These are phyloP conservation scores for Gigaspora rosea DNA, from an alignment of 192 early-diverging fungal genomes.

Conservation along the genomic window DNA sequence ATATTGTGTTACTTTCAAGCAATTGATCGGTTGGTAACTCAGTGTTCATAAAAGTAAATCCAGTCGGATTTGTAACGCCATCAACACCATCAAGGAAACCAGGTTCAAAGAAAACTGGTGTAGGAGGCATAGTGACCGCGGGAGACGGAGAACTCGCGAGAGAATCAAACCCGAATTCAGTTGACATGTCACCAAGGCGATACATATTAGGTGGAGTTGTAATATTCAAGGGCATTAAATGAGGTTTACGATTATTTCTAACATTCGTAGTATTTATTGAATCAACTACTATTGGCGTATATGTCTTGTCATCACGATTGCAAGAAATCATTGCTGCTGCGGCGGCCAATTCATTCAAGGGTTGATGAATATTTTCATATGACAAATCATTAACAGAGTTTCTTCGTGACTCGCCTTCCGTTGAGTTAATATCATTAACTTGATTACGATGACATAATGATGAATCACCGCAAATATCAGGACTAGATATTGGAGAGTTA, in stretches of 20 bases:
- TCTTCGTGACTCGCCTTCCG: neutral
- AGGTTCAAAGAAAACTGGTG: slow-evolving; percentile 25
- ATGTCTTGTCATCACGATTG: neutral
- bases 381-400: neutral
- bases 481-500: neutral
- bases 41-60: slow-evolving; percentile 1
- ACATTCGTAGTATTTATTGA: neutral
- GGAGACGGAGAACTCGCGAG: slow-evolving; percentile 16
- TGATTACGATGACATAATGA: neutral
- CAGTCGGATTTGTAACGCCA: slow-evolving; percentile 14
- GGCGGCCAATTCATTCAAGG: neutral
- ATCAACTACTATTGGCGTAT: neutral
- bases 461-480: neutral
- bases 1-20: slow-evolving; percentile 1
- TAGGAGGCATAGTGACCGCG: slow-evolving; percentile 14
- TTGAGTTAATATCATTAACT: neutral
- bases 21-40: neutral
- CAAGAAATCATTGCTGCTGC: neutral
- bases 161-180: slow-evolving; percentile 17
- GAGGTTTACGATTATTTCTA: slow-evolving; percentile 19
- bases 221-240: slow-evolving; percentile 25
- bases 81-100: slow-evolving; percentile 13
- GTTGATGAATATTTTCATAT: neutral
- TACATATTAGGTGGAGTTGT: neutral
- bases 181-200: neutral